Conservation (phyloP, 345 rosid genomes). For the Boechera retrofracta region DNA sequence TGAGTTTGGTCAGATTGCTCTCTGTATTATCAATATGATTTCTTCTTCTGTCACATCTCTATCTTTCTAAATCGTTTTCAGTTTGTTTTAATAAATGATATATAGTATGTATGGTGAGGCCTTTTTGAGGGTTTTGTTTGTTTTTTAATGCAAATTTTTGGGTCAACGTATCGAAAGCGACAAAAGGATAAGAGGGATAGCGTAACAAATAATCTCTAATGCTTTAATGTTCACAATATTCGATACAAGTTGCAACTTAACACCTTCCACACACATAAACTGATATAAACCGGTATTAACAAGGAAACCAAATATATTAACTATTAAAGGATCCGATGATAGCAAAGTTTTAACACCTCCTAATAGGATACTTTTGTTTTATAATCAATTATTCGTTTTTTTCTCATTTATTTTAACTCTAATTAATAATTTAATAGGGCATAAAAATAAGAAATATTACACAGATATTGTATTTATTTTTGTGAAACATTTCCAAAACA, state of each 20-base stretch:
- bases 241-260: background rate
- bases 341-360: no score
- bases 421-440: no score
- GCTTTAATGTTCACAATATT: background rate
- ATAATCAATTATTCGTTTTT: no score
- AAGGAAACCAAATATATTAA: no score
- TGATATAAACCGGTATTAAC: background rate
- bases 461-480: background rate
- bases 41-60: conserved; percentile 29
- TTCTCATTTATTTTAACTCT: no score
- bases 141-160: background rate
- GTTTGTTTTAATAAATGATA: background rate
- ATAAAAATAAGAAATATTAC: no score
- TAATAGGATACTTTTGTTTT: no score
- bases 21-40: conserved; percentile 55
- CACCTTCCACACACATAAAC: background rate
- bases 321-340: no score
- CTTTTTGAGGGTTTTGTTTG: background rate
- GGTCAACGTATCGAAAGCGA: background rate
- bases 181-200: background rate
- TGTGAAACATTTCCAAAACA: background rate
- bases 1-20: conserved; percentile 57
- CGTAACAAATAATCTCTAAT: background rate
- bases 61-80: conserved; percentile 17
- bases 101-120: background rate